Evolutionary conservation across 495 filamentous ascomycete genomes (phyloP).

Genomic region (Penicillium soppii): DNA sequence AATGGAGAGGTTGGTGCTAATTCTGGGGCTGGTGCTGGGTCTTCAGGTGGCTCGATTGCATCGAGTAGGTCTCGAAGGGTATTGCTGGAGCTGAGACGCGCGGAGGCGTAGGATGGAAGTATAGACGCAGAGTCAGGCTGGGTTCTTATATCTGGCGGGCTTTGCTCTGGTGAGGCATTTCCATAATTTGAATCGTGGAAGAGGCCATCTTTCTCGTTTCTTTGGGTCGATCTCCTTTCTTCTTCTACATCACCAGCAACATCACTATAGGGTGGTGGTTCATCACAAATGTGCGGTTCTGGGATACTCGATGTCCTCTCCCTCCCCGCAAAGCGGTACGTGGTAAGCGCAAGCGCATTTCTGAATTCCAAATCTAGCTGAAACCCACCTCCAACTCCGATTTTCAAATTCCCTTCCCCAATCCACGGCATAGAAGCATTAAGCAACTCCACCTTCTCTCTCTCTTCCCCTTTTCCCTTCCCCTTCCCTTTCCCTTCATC

Average conservation of each 20-base stretch:
- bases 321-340: not conserved
- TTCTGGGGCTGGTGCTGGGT: conserved; percentile 17
- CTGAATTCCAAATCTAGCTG: conserved; percentile 7
- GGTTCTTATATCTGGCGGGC: not conserved
- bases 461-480: not conserved
- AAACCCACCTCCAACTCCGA: conserved; percentile 6
- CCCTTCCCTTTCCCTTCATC: not conserved
- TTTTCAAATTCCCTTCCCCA: conserved; percentile 4
- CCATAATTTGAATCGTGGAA: not conserved
- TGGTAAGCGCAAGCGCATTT: conserved; percentile 13
- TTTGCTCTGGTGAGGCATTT: too few relatives aligned
- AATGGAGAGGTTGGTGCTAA: conserved; percentile 1
- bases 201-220: too few relatives aligned
- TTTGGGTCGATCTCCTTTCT: too few relatives aligned
- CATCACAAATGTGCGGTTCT: not conserved
- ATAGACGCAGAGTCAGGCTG: not conserved
- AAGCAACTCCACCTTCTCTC: not conserved
- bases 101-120: conserved; percentile 17
- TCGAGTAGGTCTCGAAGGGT: conserved; percentile 22
- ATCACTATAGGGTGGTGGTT: conserved; percentile 3
- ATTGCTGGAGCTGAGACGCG: conserved; percentile 11
- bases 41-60: conserved; percentile 23
- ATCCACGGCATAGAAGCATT: conserved; percentile 1
- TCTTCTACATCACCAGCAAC: not conserved
- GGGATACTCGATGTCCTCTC: too few relatives aligned